These are phyloP conservation scores for Sarocladium kiliense DNA, from an alignment of 2,329 filamentous ascomycete genomes.

Conservation along the genomic window DNA sequence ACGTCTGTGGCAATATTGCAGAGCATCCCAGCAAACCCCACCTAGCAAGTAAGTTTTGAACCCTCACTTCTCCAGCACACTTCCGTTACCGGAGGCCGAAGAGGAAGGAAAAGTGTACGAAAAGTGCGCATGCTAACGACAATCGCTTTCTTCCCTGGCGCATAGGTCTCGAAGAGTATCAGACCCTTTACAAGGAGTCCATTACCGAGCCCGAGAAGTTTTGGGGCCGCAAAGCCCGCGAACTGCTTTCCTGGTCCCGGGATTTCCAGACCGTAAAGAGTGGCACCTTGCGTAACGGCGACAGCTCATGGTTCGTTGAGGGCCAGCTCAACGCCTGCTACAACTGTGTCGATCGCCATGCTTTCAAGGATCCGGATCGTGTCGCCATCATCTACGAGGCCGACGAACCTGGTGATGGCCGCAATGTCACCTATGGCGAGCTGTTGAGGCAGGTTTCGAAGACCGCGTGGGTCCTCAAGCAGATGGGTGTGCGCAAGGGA, in stretches of 20 bases:
- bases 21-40: conserved; percentile 68
- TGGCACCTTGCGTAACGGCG: conserved; percentile 72
- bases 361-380: conserved; percentile 88
- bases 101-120: background rate
- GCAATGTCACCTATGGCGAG: conserved; percentile 88
- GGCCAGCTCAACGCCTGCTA: conserved; percentile 91
- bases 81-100: conserved; percentile 6
- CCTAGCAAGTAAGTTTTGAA: conserved; percentile 49
- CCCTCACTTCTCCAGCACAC: conserved; percentile 2
- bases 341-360: conserved; percentile 96
- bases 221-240: conserved; percentile 81
- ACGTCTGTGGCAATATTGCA: conserved; percentile 25
- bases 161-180: conserved; percentile 60
- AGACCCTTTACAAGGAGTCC: conserved; percentile 71
- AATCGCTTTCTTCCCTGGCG: conserved; percentile 2
- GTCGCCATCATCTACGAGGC: conserved; percentile 98
- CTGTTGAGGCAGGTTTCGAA: conserved; percentile 87
- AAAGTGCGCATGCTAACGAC: conserved; percentile 1
- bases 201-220: conserved; percentile 86
- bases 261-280: conserved; percentile 87
- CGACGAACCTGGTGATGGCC: conserved; percentile 82
- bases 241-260: conserved; percentile 82
- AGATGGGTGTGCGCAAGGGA: conserved; percentile 95
- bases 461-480: conserved; percentile 81
- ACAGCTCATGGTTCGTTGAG: conserved; percentile 92